phyloP scores from a whole-genome alignment of 306 rosid species.

The Gynostemma pentaphyllum region DNA sequence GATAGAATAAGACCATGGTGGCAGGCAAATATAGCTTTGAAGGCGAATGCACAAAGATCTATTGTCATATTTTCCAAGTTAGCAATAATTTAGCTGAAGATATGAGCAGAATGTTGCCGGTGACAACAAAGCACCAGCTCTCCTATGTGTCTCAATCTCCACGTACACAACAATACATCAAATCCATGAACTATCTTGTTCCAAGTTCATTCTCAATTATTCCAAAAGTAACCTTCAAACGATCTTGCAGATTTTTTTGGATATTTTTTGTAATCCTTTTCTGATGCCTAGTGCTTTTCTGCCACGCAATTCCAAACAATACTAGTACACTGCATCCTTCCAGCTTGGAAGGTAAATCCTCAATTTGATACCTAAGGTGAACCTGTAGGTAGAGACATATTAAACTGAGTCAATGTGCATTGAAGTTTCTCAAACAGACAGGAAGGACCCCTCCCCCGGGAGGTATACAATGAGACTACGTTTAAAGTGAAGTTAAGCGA shows the following conservation, averaged over 20 bases:
- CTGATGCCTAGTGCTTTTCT: slow-evolving; percentile 64
- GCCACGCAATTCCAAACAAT: slow-evolving; percentile 78
- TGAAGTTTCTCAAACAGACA: not conserved
- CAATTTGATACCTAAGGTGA: slow-evolving; percentile 67
- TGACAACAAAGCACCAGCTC: not conserved
- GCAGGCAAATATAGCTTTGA: not conserved
- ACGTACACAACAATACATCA: not conserved
- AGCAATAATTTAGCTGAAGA: not conserved
- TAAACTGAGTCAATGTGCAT: slow-evolving; percentile 2
- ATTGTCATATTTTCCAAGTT: not conserved
- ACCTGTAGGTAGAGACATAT: slow-evolving; percentile 47
- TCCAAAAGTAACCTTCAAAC: slow-evolving; percentile 32
- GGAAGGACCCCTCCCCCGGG: not conserved
- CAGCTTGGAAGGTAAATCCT: slow-evolving; percentile 40
- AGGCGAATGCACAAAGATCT: not conserved
- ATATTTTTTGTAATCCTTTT: slow-evolving; percentile 70
- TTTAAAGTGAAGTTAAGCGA: not conserved
- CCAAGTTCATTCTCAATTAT: slow-evolving; percentile 60
- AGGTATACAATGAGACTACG: slow-evolving; percentile 8
- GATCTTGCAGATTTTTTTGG: slow-evolving; percentile 39
- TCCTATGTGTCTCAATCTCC: not conserved
- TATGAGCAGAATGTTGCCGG: not conserved
- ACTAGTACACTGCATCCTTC: slow-evolving; percentile 53
- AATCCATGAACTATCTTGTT: slow-evolving; percentile 18
- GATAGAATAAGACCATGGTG: not conserved